Percentiles rank a stretch among this genome's conserved stretches.
Evolutionary conservation across 441 rosid genomes (phyloP).

Genomic region (Populus trichocarpa): DNA sequence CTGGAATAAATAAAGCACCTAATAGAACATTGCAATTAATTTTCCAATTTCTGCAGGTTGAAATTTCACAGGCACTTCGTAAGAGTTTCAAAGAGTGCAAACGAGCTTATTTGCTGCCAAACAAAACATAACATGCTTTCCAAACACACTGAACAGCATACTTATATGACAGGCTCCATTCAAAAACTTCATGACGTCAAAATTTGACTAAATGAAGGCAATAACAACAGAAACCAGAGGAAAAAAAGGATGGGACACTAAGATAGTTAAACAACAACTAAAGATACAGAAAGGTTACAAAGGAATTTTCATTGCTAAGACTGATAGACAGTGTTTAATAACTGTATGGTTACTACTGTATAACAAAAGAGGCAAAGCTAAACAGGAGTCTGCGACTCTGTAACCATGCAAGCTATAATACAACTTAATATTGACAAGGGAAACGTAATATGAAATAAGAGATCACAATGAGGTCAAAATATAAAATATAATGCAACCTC

Average conservation of each 20-base stretch:
- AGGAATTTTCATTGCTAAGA: neutral
- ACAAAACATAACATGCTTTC: neutral
- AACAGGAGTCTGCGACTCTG: neutral
- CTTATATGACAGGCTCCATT: neutral
- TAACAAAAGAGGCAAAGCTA: slow-evolving; percentile 5
- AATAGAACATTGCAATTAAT: neutral
- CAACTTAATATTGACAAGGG: neutral
- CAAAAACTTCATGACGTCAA: neutral
- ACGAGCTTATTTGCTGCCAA: neutral
- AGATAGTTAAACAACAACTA: neutral
- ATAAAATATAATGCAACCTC: slow-evolving; percentile 16
- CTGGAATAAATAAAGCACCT: neutral
- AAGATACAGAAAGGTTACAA: neutral
- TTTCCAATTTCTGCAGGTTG: neutral
- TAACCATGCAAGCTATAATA: slow-evolving; percentile 3
- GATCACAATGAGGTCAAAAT: slow-evolving; percentile 10
- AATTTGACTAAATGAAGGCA: neutral
- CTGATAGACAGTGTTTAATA: neutral
- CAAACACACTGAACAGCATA: neutral
- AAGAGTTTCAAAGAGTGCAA: neutral
- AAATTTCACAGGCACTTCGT: neutral
- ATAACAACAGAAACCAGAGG: neutral
- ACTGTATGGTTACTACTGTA: neutral
- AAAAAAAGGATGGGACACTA: neutral
- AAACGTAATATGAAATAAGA: neutral